Evolutionary conservation across 306 rosid species (phyloP).

Genomic region (Herpetospermum pedunculosum): DNA sequence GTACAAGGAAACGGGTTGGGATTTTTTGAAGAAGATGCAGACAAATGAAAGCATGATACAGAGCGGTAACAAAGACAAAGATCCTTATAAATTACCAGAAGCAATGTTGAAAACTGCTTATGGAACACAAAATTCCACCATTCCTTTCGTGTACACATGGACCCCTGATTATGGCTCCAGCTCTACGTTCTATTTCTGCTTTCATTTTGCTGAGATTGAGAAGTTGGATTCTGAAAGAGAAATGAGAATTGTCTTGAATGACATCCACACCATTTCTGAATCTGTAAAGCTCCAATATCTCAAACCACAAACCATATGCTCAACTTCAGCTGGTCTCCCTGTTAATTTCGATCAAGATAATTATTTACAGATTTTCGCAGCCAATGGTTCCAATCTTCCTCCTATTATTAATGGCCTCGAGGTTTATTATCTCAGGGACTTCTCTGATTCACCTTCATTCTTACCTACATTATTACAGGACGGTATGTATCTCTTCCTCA

Average conservation of each 20-base stretch:
- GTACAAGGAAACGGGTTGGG: too few relatives aligned
- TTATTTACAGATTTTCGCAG: not conserved
- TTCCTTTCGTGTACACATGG: not conserved
- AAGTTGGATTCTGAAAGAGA: not conserved
- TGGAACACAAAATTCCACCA: not conserved
- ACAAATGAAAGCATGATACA: not conserved
- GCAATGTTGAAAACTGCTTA: not conserved
- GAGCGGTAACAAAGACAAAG: not conserved
- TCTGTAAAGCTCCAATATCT: not conserved
- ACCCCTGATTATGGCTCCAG: not conserved
- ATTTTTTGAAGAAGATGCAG: not conserved
- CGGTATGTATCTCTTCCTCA: not conserved
- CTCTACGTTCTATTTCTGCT: not conserved
- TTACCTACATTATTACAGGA: not conserved
- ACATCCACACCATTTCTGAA: not conserved
- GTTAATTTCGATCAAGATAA: not conserved
- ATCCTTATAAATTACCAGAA: not conserved
- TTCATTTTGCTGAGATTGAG: slow-evolving; percentile 7
- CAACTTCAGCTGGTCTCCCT: not conserved
- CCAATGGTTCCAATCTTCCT: not conserved
- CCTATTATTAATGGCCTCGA: not conserved
- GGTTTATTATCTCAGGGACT: not conserved
- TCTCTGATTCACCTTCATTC: not conserved
- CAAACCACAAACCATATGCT: not conserved
- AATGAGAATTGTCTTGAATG: not conserved